Evolutionary conservation across 257 asterid genomes (phyloP).

Genomic region (Thymus quinquecostatus): DNA sequence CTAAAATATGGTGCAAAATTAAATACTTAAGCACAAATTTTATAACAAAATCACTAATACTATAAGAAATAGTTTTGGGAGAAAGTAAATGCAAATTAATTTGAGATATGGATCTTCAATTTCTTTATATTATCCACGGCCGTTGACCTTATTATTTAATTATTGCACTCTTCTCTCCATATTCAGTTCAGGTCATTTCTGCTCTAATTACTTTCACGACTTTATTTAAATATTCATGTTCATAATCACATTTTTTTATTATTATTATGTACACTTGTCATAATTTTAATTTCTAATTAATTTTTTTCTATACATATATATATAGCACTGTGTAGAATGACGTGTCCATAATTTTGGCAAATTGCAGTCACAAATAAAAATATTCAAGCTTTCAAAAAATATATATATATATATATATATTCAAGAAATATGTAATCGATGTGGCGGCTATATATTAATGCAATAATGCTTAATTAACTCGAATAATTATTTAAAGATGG

Average conservation of each 20-base stretch:
- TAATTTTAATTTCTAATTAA: background rate
- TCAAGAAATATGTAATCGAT: background rate
- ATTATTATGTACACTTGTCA: background rate
- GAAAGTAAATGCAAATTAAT: conserved; percentile 29
- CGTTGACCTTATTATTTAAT: conserved; percentile 34
- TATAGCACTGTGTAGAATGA: conserved; percentile 15
- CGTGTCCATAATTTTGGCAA: conserved; percentile 11
- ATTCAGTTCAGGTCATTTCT: conserved; percentile 31
- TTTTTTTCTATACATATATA: too few relatives aligned
- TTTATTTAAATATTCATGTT: background rate
- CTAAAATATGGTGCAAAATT: too few relatives aligned
- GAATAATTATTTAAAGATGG: background rate
- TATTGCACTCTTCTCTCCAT: background rate
- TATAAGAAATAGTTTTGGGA: too few relatives aligned
- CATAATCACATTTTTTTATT: background rate
- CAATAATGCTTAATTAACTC: background rate
- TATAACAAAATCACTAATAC: too few relatives aligned
- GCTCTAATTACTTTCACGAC: conserved; percentile 22
- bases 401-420: too few relatives aligned
- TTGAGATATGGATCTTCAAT: background rate
- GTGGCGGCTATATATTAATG: too few relatives aligned
- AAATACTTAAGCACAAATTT: too few relatives aligned
- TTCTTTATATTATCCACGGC: conserved; percentile 22
- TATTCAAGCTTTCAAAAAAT: too few relatives aligned
- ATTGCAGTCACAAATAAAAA: background rate